Percentiles rank a stretch among this genome's conserved stretches.
These are phyloP conservation scores for Phytopythium boreale DNA, from an alignment of 352 stramenopile species.

Conservation along the genomic window DNA sequence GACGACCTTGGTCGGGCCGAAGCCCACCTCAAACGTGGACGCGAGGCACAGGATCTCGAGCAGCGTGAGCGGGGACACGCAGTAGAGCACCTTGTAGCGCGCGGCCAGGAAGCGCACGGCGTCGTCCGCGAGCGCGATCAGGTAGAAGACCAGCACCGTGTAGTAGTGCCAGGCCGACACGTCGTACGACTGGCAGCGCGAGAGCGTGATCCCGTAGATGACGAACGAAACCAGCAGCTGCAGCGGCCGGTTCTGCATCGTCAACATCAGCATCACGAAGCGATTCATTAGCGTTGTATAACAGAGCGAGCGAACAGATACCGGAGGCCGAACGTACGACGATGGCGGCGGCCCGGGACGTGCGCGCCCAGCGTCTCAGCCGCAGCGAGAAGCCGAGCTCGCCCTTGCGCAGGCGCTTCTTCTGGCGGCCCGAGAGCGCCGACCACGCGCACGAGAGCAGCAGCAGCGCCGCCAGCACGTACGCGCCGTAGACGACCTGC, in stretches of 20 bases:
- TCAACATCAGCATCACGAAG: too few relatives aligned
- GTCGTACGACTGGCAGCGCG: constrained; percentile 71
- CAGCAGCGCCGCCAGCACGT: constrained; percentile 44
- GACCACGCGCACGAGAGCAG: constrained; percentile 55
- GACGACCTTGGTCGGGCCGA: constrained; percentile 57
- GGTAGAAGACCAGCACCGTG: constrained; percentile 61
- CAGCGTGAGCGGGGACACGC: constrained; percentile 68
- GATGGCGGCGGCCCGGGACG: constrained; percentile 62
- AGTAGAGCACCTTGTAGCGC: constrained; percentile 80
- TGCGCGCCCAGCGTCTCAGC: constrained; percentile 71
- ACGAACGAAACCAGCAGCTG: constrained; percentile 70
- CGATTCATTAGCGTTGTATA: background rate
- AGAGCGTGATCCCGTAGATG: constrained; percentile 69
- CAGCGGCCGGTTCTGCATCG: constrained; percentile 77
- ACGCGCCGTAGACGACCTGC: constrained; percentile 55
- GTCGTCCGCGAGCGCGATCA: constrained; percentile 56
- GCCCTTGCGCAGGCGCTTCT: constrained; percentile 42
- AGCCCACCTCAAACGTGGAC: constrained; percentile 75
- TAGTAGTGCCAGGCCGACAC: constrained; percentile 66
- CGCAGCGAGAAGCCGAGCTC: constrained; percentile 82
- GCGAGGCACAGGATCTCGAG: constrained; percentile 72
- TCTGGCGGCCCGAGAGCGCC: constrained; percentile 49
- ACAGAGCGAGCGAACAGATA: too few relatives aligned
- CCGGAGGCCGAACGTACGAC: constrained; percentile 64
- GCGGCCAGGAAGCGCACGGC: constrained; percentile 76